Evolutionary conservation across 75 land plant species (phyloP).

Genomic region (Adiantum capillusveneris): DNA sequence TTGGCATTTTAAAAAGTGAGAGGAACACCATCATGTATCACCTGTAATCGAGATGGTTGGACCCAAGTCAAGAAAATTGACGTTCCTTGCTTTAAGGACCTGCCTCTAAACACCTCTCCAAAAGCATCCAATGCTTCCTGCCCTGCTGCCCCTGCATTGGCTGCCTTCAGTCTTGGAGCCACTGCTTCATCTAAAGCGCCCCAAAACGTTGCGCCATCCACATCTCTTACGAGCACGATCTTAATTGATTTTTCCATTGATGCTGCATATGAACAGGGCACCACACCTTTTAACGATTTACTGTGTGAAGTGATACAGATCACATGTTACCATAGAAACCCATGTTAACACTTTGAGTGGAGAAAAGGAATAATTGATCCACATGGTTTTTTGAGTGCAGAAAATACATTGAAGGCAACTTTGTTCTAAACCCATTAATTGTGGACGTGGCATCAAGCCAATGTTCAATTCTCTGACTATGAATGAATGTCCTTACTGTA

Average conservation of each 20-base stretch:
- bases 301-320: too few relatives aligned
- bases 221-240: conserved; percentile 63
- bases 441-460: too few relatives aligned
- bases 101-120: conserved; percentile 44
- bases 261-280: too few relatives aligned
- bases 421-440: too few relatives aligned
- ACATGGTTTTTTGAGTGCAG: too few relatives aligned
- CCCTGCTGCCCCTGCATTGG: conserved; percentile 31
- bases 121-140: conserved; percentile 53
- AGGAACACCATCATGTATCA: conserved; percentile 7
- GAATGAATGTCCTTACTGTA: too few relatives aligned
- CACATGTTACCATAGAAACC: too few relatives aligned
- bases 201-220: conserved; percentile 76
- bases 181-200: conserved; percentile 67
- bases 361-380: too few relatives aligned
- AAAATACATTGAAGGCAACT: too few relatives aligned
- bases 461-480: too few relatives aligned
- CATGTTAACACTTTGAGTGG: too few relatives aligned
- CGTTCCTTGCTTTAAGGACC: conserved; percentile 55
- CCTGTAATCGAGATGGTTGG: conserved; percentile 55
- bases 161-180: conserved; percentile 51
- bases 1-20: not conserved
- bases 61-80: conserved; percentile 59
- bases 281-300: too few relatives aligned
- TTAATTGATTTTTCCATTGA: conserved; percentile 58